Base-by-base conservation (phyloP, 108 stramenopile genomes). In the Skeletonema potamos region DNA sequence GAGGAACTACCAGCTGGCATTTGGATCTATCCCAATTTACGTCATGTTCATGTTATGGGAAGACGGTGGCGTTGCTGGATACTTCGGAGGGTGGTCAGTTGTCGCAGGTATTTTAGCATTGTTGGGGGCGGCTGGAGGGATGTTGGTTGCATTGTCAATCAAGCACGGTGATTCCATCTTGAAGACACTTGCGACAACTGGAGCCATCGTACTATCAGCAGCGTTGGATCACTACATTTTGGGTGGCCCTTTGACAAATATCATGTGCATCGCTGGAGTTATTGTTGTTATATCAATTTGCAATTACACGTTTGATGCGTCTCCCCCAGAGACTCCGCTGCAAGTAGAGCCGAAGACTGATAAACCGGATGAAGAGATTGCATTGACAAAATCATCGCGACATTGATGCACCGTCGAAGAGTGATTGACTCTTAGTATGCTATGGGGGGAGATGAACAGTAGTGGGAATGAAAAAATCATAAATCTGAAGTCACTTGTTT, bases 91-190 rank as follows among this genome's bases (percentile, higher is more conserved):
- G 15, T 96, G 94, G 92, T 85, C 87, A 7, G 34, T 76, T 9
- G 44, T 82, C 33, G 85, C 90, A 10, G 64, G 79, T 5, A 11
- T 87, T 46, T 58, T 96, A 55, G 29, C 92, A 13, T 48, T 86
- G 11, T 66, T 97, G 57, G 91, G 92, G 32, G 94, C 94, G 22
- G 95, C 92, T 1, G 96, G 96, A 60, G 96, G 97, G 13, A 51
- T 98, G 64, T 71, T 96, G 43, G 97, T 98, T 55, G 97, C 97
- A 15, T 72, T 96, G 13, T 93, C 90, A 27, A 91, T 97, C 80
- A 98, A 98, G 77, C 86, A 97, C 67, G 94, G 94, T 29, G 96
- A 98, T 71, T 84, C 92, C 11, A 94, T 98, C 60, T 73, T 98
- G 64, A 98, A 98, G 79, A 97, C 96, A 6, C 76, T 97, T 61